Evolutionary conservation across 2,329 filamentous ascomycete species (phyloP), one percentile per base, ranked within the genome.

Genomic region (Cryphonectria parasitica): DNA sequence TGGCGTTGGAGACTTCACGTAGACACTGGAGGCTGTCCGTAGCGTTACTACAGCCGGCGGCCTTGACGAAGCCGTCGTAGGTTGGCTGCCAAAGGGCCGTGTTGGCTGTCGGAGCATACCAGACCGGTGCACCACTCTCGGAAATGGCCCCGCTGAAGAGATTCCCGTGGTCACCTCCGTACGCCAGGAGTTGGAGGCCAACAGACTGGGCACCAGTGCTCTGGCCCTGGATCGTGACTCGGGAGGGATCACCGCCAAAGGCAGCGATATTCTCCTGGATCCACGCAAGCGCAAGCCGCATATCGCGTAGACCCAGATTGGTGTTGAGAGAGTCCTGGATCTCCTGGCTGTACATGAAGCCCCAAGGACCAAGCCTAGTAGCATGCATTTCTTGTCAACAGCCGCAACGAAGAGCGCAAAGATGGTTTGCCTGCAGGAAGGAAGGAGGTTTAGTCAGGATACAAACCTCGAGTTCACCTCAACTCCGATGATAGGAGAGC

Each of bases 61-160:
- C 63, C 19, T 62, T 11, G 1, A 69, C 64, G 13, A 72, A 15
- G 6, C 61, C 10, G 52, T 73, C 64, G 43, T 72, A 73, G 11
- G 58, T 28, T 4, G 70, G 72, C 63, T 73, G 69, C 69, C 70
- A 73, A 10, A 39, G 36, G 36, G 36, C 36, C 36, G 36, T 39
- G 36, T 39, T 39, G 36, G 36, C 36, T 39, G 36, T 39, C 36
- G 36, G 36, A 39, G 36, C 36, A 39, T 39, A 39, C 36, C 36
- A 39, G 36, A 39, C 45, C 15, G 58, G 58, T 8, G 58, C 25
- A 13, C 58, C 31, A 34, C 25, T 34, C 28, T 17, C 19, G 2
- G 28, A 34, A 4, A 31, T 34, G 34, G 58, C 58, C 2, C 19
- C 17, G 11, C 17, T 15, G 34, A 61, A 61, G 17, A 28, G 58